These are phyloP conservation scores for Apiospora sp. DNA, from an alignment of 2,329 filamentous ascomycete genomes.

Conservation along the genomic window DNA sequence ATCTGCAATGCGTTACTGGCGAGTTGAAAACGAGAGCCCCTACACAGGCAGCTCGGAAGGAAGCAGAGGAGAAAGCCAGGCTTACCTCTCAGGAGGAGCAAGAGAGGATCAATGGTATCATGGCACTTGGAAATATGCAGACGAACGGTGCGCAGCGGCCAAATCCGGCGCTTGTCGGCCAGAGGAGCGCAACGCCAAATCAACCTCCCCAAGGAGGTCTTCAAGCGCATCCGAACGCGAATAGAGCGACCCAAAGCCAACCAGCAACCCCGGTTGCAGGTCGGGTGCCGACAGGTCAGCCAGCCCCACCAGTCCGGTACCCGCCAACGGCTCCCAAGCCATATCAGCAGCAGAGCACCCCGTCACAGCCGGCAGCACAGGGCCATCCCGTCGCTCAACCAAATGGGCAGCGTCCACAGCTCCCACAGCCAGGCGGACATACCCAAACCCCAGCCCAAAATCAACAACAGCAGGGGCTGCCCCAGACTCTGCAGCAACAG, in stretches of 20 bases:
- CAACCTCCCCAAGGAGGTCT: neutral
- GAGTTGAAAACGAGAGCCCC: conserved; percentile 88
- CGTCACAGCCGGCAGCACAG: conserved; percentile 12
- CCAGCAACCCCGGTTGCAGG: neutral
- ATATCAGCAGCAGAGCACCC: conserved; percentile 8
- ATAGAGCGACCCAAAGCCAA: conserved; percentile 18
- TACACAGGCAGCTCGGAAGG: conserved; percentile 73
- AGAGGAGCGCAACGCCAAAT: conserved; percentile 33
- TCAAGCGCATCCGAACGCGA: conserved; percentile 9
- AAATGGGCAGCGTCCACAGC: conserved; percentile 20
- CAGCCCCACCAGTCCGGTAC: conserved; percentile 23
- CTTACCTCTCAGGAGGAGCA: conserved; percentile 67
- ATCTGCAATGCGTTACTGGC: conserved; percentile 86
- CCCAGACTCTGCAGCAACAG: conserved; percentile 25
- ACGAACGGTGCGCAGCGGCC: conserved; percentile 47
- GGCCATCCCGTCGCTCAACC: conserved; percentile 40
- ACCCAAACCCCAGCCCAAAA: conserved; percentile 26
- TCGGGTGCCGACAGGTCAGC: conserved; percentile 27
- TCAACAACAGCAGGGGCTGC: conserved; percentile 27
- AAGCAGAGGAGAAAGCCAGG: conserved; percentile 69
- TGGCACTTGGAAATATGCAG: conserved; percentile 61
- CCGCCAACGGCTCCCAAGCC: conserved; percentile 23
- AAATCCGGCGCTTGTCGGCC: conserved; percentile 31
- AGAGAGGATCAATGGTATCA: conserved; percentile 66
- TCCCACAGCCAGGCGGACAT: conserved; percentile 20